Percentiles rank a stretch among this genome's conserved stretches.
Conservation (phyloP, 1,284 basidiomycete species). For the Tilletia indica region DNA sequence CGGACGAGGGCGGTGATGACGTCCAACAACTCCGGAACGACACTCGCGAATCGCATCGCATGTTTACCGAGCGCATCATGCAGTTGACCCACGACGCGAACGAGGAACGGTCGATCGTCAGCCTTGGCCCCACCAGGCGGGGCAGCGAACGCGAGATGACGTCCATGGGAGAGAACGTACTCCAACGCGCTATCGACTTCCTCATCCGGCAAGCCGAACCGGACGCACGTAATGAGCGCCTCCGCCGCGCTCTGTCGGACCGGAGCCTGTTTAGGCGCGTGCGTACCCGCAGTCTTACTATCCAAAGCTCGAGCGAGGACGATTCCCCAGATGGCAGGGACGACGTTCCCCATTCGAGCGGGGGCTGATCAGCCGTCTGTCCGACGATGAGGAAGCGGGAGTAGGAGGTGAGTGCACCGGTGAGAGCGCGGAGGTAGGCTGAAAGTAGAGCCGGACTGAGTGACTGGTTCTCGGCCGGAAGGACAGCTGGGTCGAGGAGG, state of each 20-base stretch:
- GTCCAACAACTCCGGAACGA: conserved; percentile 45
- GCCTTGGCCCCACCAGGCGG: conserved; percentile 25
- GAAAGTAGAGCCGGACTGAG: conserved; percentile 33
- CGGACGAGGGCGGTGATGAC: conserved; percentile 45
- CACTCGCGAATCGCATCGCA: conserved; percentile 46
- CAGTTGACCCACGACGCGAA: conserved; percentile 39
- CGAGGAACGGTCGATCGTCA: conserved; percentile 28
- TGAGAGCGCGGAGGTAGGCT: conserved; percentile 48
- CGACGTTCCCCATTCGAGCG: not conserved
- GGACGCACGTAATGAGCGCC: conserved; percentile 22
- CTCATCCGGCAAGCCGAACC: conserved; percentile 48
- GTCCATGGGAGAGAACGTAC: conserved; percentile 25
- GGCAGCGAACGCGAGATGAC: not conserved
- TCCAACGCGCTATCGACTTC: conserved; percentile 37
- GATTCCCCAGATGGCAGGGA: conserved; percentile 1
- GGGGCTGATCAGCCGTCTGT: not conserved
- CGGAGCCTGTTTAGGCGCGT: not conserved
- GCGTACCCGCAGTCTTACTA: conserved; percentile 3
- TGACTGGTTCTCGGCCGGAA: conserved; percentile 44
- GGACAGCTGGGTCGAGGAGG: conserved; percentile 36
- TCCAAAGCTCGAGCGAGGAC: not conserved
- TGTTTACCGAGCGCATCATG: conserved; percentile 48
- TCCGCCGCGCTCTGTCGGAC: conserved; percentile 14
- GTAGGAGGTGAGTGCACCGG: conserved; percentile 48
- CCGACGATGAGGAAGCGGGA: conserved; percentile 33